phyloP scores from a whole-genome alignment of 1,284 basidiomycete genomes.

The Pseudozyma sp. region DNA sequence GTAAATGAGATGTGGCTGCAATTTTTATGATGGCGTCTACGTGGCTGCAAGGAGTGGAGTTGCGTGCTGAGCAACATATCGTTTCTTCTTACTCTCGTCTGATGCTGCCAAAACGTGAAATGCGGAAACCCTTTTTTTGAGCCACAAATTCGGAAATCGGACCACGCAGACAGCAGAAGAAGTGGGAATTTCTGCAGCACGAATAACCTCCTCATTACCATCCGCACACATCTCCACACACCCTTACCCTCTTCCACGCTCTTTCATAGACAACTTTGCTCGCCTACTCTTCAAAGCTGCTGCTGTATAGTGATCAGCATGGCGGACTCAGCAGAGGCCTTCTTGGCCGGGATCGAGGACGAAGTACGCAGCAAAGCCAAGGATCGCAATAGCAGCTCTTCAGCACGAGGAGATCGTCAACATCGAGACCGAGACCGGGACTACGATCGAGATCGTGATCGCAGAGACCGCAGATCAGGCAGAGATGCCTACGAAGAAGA shows the following conservation, averaged over 20 bases:
- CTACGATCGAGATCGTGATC: slow-evolving; percentile 27
- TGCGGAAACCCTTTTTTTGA: too few species aligned
- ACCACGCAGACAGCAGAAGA: background rate
- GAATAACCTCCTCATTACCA: background rate
- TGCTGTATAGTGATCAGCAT: slow-evolving; percentile 4
- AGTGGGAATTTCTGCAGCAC: background rate
- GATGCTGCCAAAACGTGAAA: too few species aligned
- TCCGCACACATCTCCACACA: background rate
- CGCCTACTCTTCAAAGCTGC: background rate
- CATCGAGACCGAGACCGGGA: slow-evolving; percentile 8
- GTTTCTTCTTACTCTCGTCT: background rate
- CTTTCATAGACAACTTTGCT: background rate
- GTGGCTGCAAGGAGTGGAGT: background rate
- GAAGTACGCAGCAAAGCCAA: slow-evolving; percentile 33
- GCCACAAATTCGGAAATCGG: slow-evolving; percentile 6
- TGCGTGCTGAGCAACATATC: background rate
- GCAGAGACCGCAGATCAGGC: slow-evolving; percentile 35
- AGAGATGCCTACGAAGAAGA: slow-evolving; percentile 39
- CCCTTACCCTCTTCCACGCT: background rate
- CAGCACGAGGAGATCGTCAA: slow-evolving; percentile 9
- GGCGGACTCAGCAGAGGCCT: slow-evolving; percentile 45
- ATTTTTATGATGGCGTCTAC: background rate
- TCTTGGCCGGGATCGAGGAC: slow-evolving; percentile 46
- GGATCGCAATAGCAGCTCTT: slow-evolving; percentile 20
- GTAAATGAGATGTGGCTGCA: too few species aligned